A percentile compares a stretch with the other conserved stretches of the same genome.
phyloP scores from a whole-genome alignment of 495 filamentous ascomycete species.

The Penicillium manginii region DNA sequence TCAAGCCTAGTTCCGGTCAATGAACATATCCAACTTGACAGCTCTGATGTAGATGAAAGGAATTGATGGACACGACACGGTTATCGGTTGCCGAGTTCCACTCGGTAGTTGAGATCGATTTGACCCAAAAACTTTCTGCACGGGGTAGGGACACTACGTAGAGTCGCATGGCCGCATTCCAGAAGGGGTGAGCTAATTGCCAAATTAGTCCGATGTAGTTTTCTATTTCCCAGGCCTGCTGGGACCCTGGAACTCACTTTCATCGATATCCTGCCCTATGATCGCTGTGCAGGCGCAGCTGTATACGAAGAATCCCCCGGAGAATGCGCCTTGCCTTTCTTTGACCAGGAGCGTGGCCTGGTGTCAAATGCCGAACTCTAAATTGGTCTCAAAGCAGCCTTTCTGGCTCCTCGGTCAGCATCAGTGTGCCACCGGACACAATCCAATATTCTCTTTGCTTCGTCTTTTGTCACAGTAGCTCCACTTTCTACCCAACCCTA shows the following conservation, averaged over 20 bases:
- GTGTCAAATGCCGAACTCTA: constrained; percentile 6
- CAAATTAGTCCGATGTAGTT: neutral
- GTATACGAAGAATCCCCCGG: constrained; percentile 15
- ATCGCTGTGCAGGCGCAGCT: neutral
- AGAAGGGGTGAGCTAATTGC: constrained; percentile 6
- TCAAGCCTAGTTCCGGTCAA: no score
- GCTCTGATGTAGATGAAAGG: neutral
- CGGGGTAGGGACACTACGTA: constrained; percentile 4
- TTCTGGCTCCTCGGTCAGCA: neutral
- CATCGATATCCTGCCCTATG: neutral
- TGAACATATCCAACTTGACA: neutral
- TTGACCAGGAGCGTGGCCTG: constrained; percentile 3
- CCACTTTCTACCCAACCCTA: neutral
- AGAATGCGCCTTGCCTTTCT: constrained; percentile 24
- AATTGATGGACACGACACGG: constrained; percentile 2
- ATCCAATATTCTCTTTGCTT: neutral
- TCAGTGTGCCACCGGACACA: neutral
- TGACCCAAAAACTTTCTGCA: neutral
- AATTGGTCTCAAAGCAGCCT: neutral
- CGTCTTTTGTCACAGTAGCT: neutral
- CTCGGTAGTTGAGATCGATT: neutral
- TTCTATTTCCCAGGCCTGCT: neutral
- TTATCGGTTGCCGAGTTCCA: neutral
- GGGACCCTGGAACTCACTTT: neutral
- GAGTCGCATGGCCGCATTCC: constrained; percentile 21